Conservation (phyloP, 1,284 basidiomycete species). For the Naganishia sp. region DNA sequence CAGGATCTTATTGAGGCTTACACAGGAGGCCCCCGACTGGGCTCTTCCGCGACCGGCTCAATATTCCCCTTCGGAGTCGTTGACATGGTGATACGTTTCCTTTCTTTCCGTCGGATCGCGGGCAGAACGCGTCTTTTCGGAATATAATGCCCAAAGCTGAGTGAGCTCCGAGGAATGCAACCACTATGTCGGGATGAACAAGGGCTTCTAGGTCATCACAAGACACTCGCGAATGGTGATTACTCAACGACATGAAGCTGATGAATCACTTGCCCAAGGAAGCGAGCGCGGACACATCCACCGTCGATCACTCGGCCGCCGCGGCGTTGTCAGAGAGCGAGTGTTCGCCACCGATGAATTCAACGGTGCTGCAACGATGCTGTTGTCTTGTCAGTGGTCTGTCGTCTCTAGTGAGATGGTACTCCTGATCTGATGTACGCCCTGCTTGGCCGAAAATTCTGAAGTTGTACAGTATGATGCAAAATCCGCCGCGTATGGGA, state of each 20-base stretch:
- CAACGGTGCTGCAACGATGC: no score
- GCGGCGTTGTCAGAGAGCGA: not conserved
- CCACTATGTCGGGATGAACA: no score
- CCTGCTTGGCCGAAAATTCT: no score
- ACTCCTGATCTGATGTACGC: no score
- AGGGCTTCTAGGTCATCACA: no score
- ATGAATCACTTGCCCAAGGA: constrained; percentile 5
- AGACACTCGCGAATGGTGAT: not conserved
- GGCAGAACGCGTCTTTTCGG: not conserved
- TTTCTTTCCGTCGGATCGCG: not conserved
- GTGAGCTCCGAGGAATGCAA: no score
- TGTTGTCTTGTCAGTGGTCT: no score
- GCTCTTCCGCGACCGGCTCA: constrained; percentile 17
- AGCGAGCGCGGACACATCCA: not conserved
- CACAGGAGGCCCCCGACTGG: constrained; percentile 25
- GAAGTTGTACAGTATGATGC: no score
- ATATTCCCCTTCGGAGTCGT: constrained; percentile 1
- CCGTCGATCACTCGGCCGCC: not conserved
- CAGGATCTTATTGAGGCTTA: not conserved
- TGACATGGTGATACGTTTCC: constrained; percentile 1
- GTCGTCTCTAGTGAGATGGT: no score
- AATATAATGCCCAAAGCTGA: not conserved
- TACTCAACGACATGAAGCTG: constrained; percentile 2
- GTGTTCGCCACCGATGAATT: no score
- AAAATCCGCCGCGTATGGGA: no score